Base-by-base conservation (phyloP, 2,329 filamentous ascomycete species). In the Sporothrix inflata region DNA sequence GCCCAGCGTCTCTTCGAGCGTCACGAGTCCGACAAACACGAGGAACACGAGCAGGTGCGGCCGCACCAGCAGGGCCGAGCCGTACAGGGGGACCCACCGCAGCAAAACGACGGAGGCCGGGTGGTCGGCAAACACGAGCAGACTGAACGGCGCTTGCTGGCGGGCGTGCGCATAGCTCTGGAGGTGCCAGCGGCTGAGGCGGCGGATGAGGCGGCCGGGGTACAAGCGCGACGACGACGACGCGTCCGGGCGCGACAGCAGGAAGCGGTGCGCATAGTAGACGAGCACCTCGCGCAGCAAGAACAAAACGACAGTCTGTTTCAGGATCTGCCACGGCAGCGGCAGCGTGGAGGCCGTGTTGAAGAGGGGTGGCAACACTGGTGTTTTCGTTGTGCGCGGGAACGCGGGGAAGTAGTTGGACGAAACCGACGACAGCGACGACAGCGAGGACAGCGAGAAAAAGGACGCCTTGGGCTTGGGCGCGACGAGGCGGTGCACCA, bases 31-130 rank as follows among this genome's bases (percentile, higher is more conserved):
- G 19, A 90, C 83, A 74, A 92, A 87, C 12, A 92, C 77, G 71
- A 92, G 85, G 81, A 91, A 93, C 0, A 90, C 92, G n/a, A 94
- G 83, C 4, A 93, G 84, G 79, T 94, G 92, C 47, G 90, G 89
- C 9, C 89, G 89, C 53, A 93, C 84, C n/a, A 87, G 75, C 24
- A 90, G 81, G 1, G 90, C 87, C 0, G 92, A 90, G 0, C 92
- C 79, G 78, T 92, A 92, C 7, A 89, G 80, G 0, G 92, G 91
- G 1, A 92, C 72, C 78, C 91, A 89, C 65, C 87, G 87, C 74
- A 87, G 84, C 1, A 93, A 80, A 7, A 93, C 81, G 65, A 91
- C 86, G 1, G 89, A 86, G 0, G 89, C 74, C 0, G 92, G 91
- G 77, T 94, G 90, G 79, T 94, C 91, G 73, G 91, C 88, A 74